Evolutionary conservation across 225 moss, liverwort and hornwort species (phyloP).

Genomic region (Sphagnum contortum): DNA sequence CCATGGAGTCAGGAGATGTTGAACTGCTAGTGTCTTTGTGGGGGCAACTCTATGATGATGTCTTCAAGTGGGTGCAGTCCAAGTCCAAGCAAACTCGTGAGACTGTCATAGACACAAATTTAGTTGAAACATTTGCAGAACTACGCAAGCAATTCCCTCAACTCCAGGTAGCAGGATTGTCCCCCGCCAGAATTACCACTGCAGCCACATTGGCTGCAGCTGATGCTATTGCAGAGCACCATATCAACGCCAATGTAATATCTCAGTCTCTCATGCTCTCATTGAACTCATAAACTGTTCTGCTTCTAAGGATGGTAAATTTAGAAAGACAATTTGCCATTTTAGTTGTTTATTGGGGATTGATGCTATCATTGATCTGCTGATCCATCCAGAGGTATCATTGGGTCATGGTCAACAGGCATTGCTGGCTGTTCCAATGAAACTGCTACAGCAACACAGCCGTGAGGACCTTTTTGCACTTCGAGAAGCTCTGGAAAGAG

Average conservation of each 20-base stretch:
- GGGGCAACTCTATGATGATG: conserved; percentile 41
- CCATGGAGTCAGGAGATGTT: conserved; percentile 40
- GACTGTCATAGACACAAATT: conserved; percentile 2
- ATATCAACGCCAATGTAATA: conserved; percentile 17
- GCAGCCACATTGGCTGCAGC: conserved; percentile 32
- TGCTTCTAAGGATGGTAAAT: too few species aligned
- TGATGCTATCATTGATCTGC: too few species aligned
- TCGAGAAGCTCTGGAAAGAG: conserved; percentile 37
- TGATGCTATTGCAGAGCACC: conserved; percentile 20
- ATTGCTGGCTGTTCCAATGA: conserved; percentile 28
- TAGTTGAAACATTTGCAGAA: conserved; percentile 10
- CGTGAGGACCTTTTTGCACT: conserved; percentile 24
- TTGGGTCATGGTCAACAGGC: conserved; percentile 9
- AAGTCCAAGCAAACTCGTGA: conserved; percentile 14
- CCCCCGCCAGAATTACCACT: conserved; percentile 26
- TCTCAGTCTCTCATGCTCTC: too few species aligned
- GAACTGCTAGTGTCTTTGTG: conserved; percentile 42
- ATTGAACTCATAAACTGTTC: too few species aligned
- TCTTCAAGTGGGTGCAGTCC: conserved; percentile 38
- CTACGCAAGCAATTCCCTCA: conserved; percentile 12
- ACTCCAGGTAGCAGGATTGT: conserved; percentile 8
- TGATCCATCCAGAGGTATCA: too few species aligned
- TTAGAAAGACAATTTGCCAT: too few species aligned
- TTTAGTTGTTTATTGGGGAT: too few species aligned
- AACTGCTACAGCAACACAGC: conserved; percentile 41